Conservation (phyloP, 352 stramenopile genomes). For the Globisporangium okanoganense region DNA sequence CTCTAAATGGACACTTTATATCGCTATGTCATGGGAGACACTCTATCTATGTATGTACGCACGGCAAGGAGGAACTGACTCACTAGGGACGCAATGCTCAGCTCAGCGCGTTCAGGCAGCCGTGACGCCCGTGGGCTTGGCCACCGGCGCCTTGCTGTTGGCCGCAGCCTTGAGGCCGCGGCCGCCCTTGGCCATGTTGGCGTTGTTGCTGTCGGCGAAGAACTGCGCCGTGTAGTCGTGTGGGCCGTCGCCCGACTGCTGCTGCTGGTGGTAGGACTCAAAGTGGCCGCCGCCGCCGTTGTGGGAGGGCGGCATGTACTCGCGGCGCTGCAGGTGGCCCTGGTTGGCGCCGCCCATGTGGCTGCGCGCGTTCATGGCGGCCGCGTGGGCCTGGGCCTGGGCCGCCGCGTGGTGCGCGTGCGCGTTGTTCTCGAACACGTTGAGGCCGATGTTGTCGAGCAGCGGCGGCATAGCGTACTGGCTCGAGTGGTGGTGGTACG, state of each 20-base stretch:
- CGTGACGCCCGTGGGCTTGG: slow-evolving; percentile 43
- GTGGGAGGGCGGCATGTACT: slow-evolving; percentile 41
- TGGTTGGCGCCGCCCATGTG: slow-evolving; percentile 14
- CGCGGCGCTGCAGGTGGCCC: slow-evolving; percentile 35
- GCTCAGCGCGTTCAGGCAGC: slow-evolving; percentile 31
- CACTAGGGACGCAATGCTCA: no score
- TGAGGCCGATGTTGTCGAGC: slow-evolving; percentile 58
- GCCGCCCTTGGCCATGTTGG: slow-evolving; percentile 38
- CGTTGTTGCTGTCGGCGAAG: slow-evolving; percentile 41
- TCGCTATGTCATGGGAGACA: slow-evolving; percentile 2
- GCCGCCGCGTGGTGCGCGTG: slow-evolving; percentile 26
- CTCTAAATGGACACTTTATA: slow-evolving; percentile 10
- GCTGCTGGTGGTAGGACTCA: slow-evolving; percentile 16
- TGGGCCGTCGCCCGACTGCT: slow-evolving; percentile 15
- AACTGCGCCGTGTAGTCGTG: slow-evolving; percentile 67
- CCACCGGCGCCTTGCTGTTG: slow-evolving; percentile 12
- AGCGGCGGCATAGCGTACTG: slow-evolving; percentile 43
- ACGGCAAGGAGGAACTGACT: not conserved
- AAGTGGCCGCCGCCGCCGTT: slow-evolving; percentile 38
- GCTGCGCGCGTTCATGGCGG: slow-evolving; percentile 20
- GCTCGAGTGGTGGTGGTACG: slow-evolving; percentile 40
- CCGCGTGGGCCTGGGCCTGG: not conserved
- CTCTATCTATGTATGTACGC: slow-evolving; percentile 3
- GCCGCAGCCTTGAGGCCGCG: slow-evolving; percentile 22
- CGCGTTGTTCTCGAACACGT: slow-evolving; percentile 57